Percentiles rank a stretch among this genome's conserved stretches.
Conservation (phyloP, 805 yeast species). For the Alloascoidea hylecoeti region DNA sequence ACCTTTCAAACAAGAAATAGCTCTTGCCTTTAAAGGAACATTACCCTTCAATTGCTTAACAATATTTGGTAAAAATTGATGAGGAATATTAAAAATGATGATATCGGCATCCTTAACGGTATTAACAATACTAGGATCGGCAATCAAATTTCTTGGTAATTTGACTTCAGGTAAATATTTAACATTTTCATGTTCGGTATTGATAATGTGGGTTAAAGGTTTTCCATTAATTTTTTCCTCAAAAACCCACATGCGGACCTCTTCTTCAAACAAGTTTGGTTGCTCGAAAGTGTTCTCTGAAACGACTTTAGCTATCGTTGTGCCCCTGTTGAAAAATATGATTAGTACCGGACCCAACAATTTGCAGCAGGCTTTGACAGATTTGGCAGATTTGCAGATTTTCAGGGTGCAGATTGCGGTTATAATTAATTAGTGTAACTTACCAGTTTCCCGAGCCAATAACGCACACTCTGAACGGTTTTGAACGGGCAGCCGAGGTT, state of each 20-base stretch:
- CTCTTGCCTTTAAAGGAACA: constrained; percentile 58
- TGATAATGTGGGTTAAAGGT: constrained; percentile 82
- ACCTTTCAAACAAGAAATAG: constrained; percentile 93
- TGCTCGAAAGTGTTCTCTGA: constrained; percentile 75
- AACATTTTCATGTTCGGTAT: constrained; percentile 84
- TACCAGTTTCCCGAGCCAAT: constrained; percentile 94
- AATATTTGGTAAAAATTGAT: constrained; percentile 79
- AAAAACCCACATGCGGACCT: constrained; percentile 94
- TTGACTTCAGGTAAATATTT: constrained; percentile 83
- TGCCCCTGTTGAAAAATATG: constrained; percentile 45
- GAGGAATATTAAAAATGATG: constrained; percentile 89
- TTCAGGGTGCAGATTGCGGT: no score
- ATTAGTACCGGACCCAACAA: not conserved
- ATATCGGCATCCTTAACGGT: constrained; percentile 77
- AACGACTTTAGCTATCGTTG: constrained; percentile 89
- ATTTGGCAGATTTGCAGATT: not conserved
- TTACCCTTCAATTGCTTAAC: constrained; percentile 67
- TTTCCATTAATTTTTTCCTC: constrained; percentile 68
- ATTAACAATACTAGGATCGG: constrained; percentile 70
- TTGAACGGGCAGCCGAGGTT: not conserved
- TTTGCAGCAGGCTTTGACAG: not conserved
- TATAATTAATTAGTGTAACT: no score
- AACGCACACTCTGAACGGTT: constrained; percentile 49
- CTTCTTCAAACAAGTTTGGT: constrained; percentile 53
- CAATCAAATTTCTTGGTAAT: constrained; percentile 76